Evolutionary conservation across 1,139 yeast species (phyloP).

Genomic region (Saccharomyces hybrid): DNA sequence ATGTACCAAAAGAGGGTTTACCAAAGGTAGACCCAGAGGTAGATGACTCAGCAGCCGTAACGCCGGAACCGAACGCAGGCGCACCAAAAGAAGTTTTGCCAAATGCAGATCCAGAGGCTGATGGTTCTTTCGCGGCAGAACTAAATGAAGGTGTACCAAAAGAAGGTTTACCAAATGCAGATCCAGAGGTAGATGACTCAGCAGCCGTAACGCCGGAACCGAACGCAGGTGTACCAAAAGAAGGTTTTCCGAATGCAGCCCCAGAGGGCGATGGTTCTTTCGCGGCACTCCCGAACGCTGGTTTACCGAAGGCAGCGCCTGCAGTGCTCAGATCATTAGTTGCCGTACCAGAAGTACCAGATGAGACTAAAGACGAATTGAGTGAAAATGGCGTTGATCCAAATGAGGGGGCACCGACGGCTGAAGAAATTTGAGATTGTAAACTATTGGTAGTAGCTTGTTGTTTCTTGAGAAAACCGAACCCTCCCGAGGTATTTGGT

Average conservation of each 20-base stretch:
- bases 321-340: neutral
- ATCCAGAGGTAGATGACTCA: no score
- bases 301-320: slow-evolving; percentile 10
- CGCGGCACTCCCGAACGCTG: slow-evolving; percentile 19
- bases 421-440: neutral
- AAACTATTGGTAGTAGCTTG: neutral
- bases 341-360: neutral
- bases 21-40: no score
- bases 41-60: no score
- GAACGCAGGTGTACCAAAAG: no score
- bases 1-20: neutral
- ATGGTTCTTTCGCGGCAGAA: neutral
- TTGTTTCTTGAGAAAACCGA: neutral
- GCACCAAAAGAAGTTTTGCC: slow-evolving; percentile 6
- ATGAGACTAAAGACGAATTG: neutral
- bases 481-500: neutral
- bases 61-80: no score
- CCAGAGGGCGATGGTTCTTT: slow-evolving; percentile 5
- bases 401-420: slow-evolving; percentile 10
- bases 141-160: slow-evolving; percentile 2
- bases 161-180: no score
- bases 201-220: no score
- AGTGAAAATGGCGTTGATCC: slow-evolving; percentile 8
- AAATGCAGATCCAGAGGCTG: slow-evolving; percentile 8
- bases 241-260: slow-evolving; percentile 11